Evolutionary conservation across 306 rosid genomes (phyloP).

Genomic region (Quercus alba): DNA sequence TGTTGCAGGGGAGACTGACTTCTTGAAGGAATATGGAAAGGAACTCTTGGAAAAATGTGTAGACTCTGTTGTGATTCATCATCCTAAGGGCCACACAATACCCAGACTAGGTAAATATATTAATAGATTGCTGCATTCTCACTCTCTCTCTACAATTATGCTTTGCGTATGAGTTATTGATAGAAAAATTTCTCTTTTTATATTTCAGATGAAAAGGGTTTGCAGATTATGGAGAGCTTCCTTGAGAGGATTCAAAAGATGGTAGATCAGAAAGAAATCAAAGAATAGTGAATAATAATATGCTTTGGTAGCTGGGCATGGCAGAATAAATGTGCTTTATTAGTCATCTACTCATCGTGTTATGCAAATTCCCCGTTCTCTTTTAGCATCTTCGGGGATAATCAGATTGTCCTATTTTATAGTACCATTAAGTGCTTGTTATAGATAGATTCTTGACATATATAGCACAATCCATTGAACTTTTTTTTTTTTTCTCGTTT

Average conservation of each 20-base stretch:
- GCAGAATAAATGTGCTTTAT: neutral
- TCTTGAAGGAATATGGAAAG: slow-evolving; percentile 54
- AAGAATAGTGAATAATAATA: neutral
- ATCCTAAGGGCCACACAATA: slow-evolving; percentile 80
- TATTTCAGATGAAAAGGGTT: slow-evolving; percentile 49
- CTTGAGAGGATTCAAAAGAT: slow-evolving; percentile 44
- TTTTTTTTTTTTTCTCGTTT: no score
- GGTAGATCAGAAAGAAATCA: slow-evolving; percentile 10
- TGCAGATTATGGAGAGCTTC: slow-evolving; percentile 39
- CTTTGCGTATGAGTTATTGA: neutral
- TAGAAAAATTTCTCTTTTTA: neutral
- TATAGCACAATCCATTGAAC: no score
- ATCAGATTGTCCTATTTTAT: no score
- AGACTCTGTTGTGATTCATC: slow-evolving; percentile 62
- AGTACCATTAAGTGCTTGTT: no score
- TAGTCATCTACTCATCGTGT: no score
- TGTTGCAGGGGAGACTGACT: slow-evolving; percentile 63
- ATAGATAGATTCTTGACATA: no score
- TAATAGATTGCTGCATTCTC: neutral
- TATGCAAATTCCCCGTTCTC: no score
- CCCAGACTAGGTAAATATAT: slow-evolving; percentile 59
- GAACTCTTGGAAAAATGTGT: slow-evolving; percentile 48
- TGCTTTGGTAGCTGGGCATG: neutral
- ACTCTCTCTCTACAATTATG: neutral
- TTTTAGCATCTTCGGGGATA: no score